phyloP scores from a whole-genome alignment of 352 stramenopile species.

The Thalassiosira ordinaria region DNA sequence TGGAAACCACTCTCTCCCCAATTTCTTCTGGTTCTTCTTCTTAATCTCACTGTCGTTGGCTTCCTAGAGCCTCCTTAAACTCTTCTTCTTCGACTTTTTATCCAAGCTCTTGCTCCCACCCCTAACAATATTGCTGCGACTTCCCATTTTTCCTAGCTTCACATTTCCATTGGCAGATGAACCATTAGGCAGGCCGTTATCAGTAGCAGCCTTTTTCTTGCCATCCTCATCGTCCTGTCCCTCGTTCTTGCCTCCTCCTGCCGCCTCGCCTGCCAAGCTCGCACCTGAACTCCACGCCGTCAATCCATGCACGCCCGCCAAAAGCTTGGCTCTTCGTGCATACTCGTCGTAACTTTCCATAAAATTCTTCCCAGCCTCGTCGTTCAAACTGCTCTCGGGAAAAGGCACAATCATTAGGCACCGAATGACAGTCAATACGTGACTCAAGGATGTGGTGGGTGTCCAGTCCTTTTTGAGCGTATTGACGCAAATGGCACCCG shows the following conservation, averaged over 20 bases:
- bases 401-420: conserved; percentile 99
- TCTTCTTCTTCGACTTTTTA: conserved; percentile 79
- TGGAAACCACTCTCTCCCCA: not conserved
- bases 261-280: not conserved
- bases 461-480: conserved; percentile 99
- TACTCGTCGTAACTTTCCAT: conserved; percentile 99
- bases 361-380: conserved; percentile 98
- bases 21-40: too few species aligned
- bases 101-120: conserved; percentile 53
- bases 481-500: conserved; percentile 99
- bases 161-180: conserved; percentile 12
- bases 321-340: conserved; percentile 73
- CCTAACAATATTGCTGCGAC: conserved; percentile 65
- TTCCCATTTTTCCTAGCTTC: conserved; percentile 44
- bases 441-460: conserved; percentile 91
- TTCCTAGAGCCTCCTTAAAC: conserved; percentile 72
- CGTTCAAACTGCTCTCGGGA: conserved; percentile 98
- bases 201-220: not conserved
- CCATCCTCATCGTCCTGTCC: conserved; percentile 21
- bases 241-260: not conserved
- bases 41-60: too few species aligned
- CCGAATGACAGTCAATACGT: conserved; percentile 97
- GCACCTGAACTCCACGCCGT: conserved; percentile 42
- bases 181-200: conserved; percentile 6
- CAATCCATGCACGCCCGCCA: conserved; percentile 81